These are phyloP conservation scores for Pseudozyma tsukubaensis DNA, from an alignment of 1,284 basidiomycete species.

Conservation along the genomic window DNA sequence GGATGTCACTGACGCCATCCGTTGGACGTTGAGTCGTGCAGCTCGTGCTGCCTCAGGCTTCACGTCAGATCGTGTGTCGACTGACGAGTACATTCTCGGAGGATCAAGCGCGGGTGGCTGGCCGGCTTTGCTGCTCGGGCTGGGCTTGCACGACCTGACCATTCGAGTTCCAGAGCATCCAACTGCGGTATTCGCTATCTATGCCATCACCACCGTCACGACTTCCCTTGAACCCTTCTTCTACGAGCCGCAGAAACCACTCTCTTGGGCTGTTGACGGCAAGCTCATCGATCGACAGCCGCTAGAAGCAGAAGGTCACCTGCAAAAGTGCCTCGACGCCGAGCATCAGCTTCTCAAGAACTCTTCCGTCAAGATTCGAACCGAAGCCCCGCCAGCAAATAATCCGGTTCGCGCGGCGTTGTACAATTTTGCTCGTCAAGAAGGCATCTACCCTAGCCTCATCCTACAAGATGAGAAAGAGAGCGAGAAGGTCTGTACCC, in stretches of 20 bases:
- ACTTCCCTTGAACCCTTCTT: constrained; percentile 41
- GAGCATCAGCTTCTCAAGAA: constrained; percentile 19
- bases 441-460: constrained; percentile 45
- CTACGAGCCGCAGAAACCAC: constrained; percentile 44
- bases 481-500: constrained; percentile 28
- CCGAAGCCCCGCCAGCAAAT: constrained; percentile 40
- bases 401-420: constrained; percentile 45
- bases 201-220: constrained; percentile 53
- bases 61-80: constrained; percentile 16
- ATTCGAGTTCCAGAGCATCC: constrained; percentile 28
- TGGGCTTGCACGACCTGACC: constrained; percentile 29
- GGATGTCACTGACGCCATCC: constrained; percentile 47
- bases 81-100: constrained; percentile 45
- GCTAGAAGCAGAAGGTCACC: constrained; percentile 28
- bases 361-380: constrained; percentile 25
- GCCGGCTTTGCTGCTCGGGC: constrained; percentile 51
- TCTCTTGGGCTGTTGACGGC: constrained; percentile 45
- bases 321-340: constrained; percentile 32
- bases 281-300: constrained; percentile 30
- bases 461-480: constrained; percentile 29
- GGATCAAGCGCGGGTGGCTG: constrained; percentile 56
- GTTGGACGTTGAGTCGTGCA: constrained; percentile 32
- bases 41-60: constrained; percentile 32
- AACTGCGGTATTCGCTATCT: constrained; percentile 50
- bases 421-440: constrained; percentile 56